Base-by-base conservation (phyloP, 192 early-diverging fungal species). In the Coemansia sp. region DNA sequence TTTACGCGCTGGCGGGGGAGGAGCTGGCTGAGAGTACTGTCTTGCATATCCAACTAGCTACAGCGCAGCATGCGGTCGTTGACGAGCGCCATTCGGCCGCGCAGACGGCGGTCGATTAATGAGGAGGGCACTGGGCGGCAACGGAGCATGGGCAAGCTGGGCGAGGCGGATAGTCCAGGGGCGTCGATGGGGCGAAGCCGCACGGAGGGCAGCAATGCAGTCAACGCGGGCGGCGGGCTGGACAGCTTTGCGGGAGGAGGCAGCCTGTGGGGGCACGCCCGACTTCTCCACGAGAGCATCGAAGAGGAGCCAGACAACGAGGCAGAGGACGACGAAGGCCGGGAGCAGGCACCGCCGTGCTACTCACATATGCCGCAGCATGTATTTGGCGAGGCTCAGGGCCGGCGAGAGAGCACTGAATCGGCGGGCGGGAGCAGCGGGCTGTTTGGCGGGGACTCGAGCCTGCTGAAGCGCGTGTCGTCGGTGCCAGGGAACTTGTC, bases 401-500 rank as follows among this genome's bases (percentile, higher is more conserved):
- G 29, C 16, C 20, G 8, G 41, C 44, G 38, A 14, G 41, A 20
- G 38, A 6, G 18, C 19, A 16, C 44, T 12, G 17, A 9, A 9
- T 17, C 7, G 32, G 14, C 5, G 19, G 9, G 10, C 32, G 18
- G 7, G 46, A 34, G 5, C 29, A 14, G 35, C 26, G 47, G 20
- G 28, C 32, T 10, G 32, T 1, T 17, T 18, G 11, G 37, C 22
- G 48, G 19, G 34, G 51, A 62, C 30, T 28, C 18, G 8, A 51
- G 44, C 9, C 56, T 64, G 36, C 47, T 72, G 17, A 72, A 72
- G 39, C 68, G 68, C 0, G 68, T 64, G 13, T 64, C 68, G 10
- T 72, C 68, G 17, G 58, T 57, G 8, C 68, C 68, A 2, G 68
- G 68, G 14, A 72, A 64, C 44, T 29, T 72, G 43, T 64, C 60